These are phyloP conservation scores for Colletotrichum tanaceti DNA, from an alignment of 2,329 filamentous ascomycete species.

Conservation along the genomic window DNA sequence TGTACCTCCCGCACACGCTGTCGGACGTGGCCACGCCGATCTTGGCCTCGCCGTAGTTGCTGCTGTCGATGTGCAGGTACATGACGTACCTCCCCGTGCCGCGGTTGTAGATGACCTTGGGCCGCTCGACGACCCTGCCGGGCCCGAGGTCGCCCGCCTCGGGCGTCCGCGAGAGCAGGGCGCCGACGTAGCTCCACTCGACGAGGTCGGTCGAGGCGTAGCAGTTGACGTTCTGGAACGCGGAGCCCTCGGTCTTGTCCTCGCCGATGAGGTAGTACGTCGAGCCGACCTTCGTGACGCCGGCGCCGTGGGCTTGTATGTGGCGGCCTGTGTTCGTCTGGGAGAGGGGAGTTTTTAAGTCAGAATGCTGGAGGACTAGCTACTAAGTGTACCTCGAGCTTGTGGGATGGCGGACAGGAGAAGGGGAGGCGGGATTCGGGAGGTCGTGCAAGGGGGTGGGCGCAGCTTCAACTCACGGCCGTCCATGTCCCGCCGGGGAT, in stretches of 20 bases:
- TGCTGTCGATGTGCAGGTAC: slow-evolving; percentile 75
- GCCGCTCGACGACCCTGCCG: slow-evolving; percentile 72
- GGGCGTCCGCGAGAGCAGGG: slow-evolving; percentile 64
- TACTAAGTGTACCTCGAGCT: too few species aligned
- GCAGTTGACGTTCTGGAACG: slow-evolving; percentile 75
- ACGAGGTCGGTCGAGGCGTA: slow-evolving; percentile 74
- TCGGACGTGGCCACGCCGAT: slow-evolving; percentile 72
- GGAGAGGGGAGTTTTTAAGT: background rate
- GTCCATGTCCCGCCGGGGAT: slow-evolving; percentile 61
- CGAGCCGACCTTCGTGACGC: slow-evolving; percentile 63
- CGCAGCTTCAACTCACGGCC: slow-evolving; percentile 47
- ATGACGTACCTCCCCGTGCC: slow-evolving; percentile 72
- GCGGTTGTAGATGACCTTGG: slow-evolving; percentile 76
- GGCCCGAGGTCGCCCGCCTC: slow-evolving; percentile 68
- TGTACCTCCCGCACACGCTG: slow-evolving; percentile 70
- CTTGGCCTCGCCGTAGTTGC: slow-evolving; percentile 71
- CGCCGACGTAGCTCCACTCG: slow-evolving; percentile 71
- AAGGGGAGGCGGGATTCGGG: too few species aligned
- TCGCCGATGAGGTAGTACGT: slow-evolving; percentile 77
- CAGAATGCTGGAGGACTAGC: too few species aligned
- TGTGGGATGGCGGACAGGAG: background rate
- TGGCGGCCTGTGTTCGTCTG: slow-evolving; percentile 62
- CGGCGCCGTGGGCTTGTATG: slow-evolving; percentile 75
- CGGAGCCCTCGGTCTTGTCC: slow-evolving; percentile 72
- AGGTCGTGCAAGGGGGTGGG: too few species aligned